These are phyloP conservation scores for Boletus patriciae DNA, from an alignment of 768 basidiomycete species.

Conservation along the genomic window DNA sequence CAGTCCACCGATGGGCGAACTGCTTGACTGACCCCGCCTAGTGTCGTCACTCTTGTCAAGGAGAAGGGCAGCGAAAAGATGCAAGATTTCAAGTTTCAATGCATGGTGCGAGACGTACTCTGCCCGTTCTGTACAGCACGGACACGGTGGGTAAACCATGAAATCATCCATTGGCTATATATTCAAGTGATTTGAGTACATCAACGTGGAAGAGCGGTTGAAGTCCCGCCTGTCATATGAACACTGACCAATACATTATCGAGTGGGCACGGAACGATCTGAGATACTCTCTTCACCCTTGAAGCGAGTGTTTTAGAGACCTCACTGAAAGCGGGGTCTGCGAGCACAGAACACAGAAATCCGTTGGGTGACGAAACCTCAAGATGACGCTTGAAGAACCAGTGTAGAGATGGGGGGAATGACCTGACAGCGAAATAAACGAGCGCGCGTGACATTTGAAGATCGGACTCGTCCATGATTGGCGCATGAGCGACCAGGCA, in stretches of 20 bases:
- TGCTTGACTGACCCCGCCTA: neutral
- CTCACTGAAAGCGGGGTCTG: conserved; percentile 15
- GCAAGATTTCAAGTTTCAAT: conserved; percentile 42
- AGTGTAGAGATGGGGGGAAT: conserved; percentile 7
- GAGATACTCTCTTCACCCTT: conserved; percentile 14
- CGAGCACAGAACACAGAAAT: conserved; percentile 20
- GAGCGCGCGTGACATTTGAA: conserved; percentile 19
- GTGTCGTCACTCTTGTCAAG: conserved; percentile 34
- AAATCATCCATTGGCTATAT: conserved; percentile 54
- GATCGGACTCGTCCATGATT: conserved; percentile 23
- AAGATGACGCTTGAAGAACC: conserved; percentile 27
- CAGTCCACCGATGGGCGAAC: neutral
- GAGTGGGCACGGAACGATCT: conserved; percentile 4
- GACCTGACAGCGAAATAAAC: conserved; percentile 31
- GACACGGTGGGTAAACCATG: conserved; percentile 40
- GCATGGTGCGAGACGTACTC: conserved; percentile 32
- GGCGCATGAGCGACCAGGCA: conserved; percentile 43
- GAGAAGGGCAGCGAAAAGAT: conserved; percentile 43
- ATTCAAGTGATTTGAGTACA: conserved; percentile 26
- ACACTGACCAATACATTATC: conserved; percentile 32
- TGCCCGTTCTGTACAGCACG: conserved; percentile 25
- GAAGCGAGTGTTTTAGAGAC: conserved; percentile 12
- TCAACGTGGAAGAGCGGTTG: conserved; percentile 8
- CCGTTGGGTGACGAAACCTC: conserved; percentile 7
- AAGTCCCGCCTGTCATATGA: conserved; percentile 15